A percentile compares a stretch with the other conserved stretches of the same genome.
phyloP scores from a whole-genome alignment of 345 rosid species.

The Balakata baccata region DNA sequence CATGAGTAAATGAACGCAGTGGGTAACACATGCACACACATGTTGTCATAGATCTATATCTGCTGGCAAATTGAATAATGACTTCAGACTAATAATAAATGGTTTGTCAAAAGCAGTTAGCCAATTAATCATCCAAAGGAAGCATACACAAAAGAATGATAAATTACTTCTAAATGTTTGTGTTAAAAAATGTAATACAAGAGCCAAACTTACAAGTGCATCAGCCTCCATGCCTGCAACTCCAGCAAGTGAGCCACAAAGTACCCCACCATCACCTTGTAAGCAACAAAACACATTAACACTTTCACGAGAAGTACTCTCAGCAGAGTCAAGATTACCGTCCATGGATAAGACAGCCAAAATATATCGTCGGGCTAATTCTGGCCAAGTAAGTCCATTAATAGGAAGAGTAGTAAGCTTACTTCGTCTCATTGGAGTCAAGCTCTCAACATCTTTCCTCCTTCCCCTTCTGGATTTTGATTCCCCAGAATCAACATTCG shows the following conservation, averaged over 20 bases:
- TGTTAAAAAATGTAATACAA: neutral
- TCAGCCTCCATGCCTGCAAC: constrained; percentile 97
- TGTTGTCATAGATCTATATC: neutral
- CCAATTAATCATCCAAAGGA: neutral
- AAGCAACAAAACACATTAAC: constrained; percentile 82
- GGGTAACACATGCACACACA: neutral
- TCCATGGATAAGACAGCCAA: constrained; percentile 81
- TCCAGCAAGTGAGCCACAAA: constrained; percentile 91
- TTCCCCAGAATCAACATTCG: constrained; percentile 85
- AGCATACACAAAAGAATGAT: neutral
- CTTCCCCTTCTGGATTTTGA: constrained; percentile 72
- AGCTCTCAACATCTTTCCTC: constrained; percentile 66
- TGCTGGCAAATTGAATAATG: neutral
- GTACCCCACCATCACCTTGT: constrained; percentile 97
- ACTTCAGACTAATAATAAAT: neutral
- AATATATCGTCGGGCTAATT: constrained; percentile 78
- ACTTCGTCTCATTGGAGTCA: constrained; percentile 53
- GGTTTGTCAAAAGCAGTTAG: neutral
- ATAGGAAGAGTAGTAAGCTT: constrained; percentile 77
- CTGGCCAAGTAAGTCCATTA: constrained; percentile 94
- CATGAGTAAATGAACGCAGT: neutral
- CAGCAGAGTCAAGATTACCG: constrained; percentile 82
- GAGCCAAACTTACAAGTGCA: constrained; percentile 68
- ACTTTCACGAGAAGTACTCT: constrained; percentile 75
- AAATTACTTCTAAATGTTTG: neutral